Percentiles rank a stretch among this genome's conserved stretches.
Evolutionary conservation across 306 rosid genomes (phyloP).

Genomic region (Crotalaria pallida): DNA sequence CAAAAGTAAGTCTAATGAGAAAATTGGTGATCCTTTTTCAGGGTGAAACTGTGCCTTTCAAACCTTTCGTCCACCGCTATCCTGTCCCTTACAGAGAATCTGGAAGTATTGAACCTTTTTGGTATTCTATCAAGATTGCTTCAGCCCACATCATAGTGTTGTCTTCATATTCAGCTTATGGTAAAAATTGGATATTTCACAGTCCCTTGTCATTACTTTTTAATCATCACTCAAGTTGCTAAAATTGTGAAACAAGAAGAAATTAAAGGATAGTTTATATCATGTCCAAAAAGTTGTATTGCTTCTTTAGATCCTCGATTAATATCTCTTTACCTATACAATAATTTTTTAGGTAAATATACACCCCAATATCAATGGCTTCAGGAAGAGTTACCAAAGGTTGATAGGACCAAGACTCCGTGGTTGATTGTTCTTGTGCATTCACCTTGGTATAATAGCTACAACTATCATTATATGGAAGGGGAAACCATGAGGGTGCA

Average conservation of each 20-base stretch:
- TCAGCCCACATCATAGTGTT: slow-evolving; percentile 76
- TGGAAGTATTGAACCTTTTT: slow-evolving; percentile 54
- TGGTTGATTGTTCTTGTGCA: slow-evolving; percentile 87
- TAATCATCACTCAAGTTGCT: no score
- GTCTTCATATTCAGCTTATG: slow-evolving; percentile 79
- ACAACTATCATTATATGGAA: slow-evolving; percentile 79
- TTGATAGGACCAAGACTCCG: slow-evolving; percentile 76
- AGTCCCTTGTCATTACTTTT: no score
- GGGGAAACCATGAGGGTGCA: slow-evolving; percentile 87
- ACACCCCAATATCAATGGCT: slow-evolving; percentile 88
- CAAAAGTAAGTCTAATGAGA: neutral
- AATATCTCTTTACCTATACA: neutral
- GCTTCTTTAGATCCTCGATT: neutral
- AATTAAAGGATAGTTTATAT: no score
- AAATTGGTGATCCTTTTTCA: slow-evolving; percentile 24
- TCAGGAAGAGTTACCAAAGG: slow-evolving; percentile 52
- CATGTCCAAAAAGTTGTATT: no score
- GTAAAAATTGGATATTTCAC: no score
- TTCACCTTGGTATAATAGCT: slow-evolving; percentile 69
- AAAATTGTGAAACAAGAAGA: neutral
- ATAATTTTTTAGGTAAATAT: slow-evolving; percentile 51
- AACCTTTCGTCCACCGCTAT: slow-evolving; percentile 52
- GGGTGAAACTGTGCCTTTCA: slow-evolving; percentile 63
- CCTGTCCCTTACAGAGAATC: slow-evolving; percentile 58
- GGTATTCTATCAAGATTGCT: slow-evolving; percentile 90